phyloP scores from a whole-genome alignment of 257 asterid genomes.

The Nicotiana otophora region DNA sequence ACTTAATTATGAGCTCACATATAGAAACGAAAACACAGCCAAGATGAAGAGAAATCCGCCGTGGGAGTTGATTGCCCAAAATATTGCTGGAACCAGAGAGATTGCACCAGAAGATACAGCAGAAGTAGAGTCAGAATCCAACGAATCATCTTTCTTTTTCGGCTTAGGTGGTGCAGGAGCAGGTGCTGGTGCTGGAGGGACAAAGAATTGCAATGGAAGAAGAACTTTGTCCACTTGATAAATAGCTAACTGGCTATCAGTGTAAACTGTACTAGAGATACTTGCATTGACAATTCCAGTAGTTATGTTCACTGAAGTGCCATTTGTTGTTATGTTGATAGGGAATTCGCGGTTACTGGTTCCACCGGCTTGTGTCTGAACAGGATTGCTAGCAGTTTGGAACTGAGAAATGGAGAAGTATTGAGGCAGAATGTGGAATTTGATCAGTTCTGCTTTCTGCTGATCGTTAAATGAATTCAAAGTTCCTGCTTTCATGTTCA shows the following conservation, averaged over 20 bases:
- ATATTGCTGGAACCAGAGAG: neutral
- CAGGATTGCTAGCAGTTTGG: constrained; percentile 40
- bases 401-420: constrained; percentile 34
- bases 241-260: constrained; percentile 42
- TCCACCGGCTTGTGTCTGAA: constrained; percentile 51
- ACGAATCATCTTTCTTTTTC: constrained; percentile 18
- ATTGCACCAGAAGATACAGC: constrained; percentile 29
- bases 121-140: constrained; percentile 7
- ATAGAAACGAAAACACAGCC: neutral
- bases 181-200: constrained; percentile 37
- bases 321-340: constrained; percentile 41
- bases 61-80: constrained; percentile 8
- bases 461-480: constrained; percentile 38
- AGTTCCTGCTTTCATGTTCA: constrained; percentile 34
- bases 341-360: constrained; percentile 27
- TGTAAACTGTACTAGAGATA: constrained; percentile 30
- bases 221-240: constrained; percentile 45
- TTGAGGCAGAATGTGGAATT: constrained; percentile 42
- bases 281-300: constrained; percentile 48
- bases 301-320: constrained; percentile 37
- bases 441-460: constrained; percentile 37
- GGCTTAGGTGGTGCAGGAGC: constrained; percentile 45
- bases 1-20: neutral
- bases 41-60: constrained; percentile 1
- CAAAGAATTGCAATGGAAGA: constrained; percentile 40